Evolutionary conservation across 1,284 basidiomycete genomes (phyloP).

Genomic region (Ustilago shanxiensis): DNA sequence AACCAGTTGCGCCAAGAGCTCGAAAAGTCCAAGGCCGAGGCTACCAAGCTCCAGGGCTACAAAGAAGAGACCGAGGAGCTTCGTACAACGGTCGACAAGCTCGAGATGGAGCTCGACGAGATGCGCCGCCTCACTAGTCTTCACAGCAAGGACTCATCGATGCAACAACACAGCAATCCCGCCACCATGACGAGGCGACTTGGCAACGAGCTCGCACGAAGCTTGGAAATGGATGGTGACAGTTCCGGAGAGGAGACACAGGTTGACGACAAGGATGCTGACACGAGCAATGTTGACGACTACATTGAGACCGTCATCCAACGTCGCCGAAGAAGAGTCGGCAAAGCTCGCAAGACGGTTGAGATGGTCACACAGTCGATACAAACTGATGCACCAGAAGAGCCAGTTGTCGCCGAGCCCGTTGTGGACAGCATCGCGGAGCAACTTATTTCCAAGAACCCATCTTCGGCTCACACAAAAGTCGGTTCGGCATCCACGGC

Average conservation of each 20-base stretch:
- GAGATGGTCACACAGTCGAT: constrained; percentile 41
- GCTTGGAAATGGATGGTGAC: constrained; percentile 32
- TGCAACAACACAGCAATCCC: constrained; percentile 66
- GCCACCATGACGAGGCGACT: constrained; percentile 31
- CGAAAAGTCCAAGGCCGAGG: constrained; percentile 28
- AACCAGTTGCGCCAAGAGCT: constrained; percentile 35
- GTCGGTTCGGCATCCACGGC: not conserved
- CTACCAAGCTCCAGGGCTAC: constrained; percentile 34
- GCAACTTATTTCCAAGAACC: not conserved
- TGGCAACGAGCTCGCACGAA: constrained; percentile 48
- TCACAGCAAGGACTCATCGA: constrained; percentile 42
- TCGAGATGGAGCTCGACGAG: constrained; percentile 50
- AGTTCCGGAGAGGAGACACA: constrained; percentile 46
- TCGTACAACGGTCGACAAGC: constrained; percentile 36
- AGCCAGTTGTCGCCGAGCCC: constrained; percentile 9
- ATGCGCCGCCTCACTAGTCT: constrained; percentile 35
- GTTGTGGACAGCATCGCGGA: not conserved
- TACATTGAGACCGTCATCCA: constrained; percentile 53
- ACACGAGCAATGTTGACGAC: constrained; percentile 46
- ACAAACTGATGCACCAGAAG: constrained; percentile 27
- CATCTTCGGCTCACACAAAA: not conserved
- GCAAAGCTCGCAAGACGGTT: constrained; percentile 45
- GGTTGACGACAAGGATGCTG: constrained; percentile 45
- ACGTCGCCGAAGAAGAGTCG: constrained; percentile 39
- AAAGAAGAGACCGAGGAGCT: constrained; percentile 40